phyloP scores from a whole-genome alignment of 768 basidiomycete species.

The Hericium alpestre region DNA sequence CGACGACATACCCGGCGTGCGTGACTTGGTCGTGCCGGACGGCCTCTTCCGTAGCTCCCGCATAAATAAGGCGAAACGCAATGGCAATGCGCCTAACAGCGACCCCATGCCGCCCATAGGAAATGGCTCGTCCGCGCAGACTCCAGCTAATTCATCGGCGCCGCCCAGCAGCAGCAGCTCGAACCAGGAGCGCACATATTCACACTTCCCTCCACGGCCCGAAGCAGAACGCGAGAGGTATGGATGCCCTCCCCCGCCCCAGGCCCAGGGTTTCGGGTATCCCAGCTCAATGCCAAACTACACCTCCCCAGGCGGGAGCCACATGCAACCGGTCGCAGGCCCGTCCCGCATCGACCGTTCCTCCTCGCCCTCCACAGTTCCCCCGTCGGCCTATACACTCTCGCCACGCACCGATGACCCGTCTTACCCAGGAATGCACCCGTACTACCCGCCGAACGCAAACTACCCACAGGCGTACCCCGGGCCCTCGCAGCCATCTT shows the following conservation, averaged over 20 bases:
- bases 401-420: not conserved
- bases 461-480: not conserved
- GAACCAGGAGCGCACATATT: not conserved
- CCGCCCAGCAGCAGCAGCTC: not conserved
- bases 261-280: not conserved
- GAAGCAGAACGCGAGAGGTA: not conserved
- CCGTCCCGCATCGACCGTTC: not conserved
- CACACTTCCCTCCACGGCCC: not conserved
- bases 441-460: not conserved
- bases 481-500: not conserved
- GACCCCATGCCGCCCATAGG: conserved; percentile 11
- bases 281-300: not conserved
- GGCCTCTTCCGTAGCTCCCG: conserved; percentile 75
- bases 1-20: conserved; percentile 56
- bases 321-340: not conserved
- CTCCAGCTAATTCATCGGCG: not conserved
- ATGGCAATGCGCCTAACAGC: conserved; percentile 39
- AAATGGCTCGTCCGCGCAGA: not conserved
- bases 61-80: conserved; percentile 42
- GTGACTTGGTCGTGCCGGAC: conserved; percentile 58
- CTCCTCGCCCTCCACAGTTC: not conserved
- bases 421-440: not conserved
- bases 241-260: not conserved
- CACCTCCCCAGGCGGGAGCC: not conserved
- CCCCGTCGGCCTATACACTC: not conserved